Evolutionary conservation across 169 alveolate species (phyloP), one percentile per base, ranked within the genome.

Genomic region (Eimeria mitis): DNA sequence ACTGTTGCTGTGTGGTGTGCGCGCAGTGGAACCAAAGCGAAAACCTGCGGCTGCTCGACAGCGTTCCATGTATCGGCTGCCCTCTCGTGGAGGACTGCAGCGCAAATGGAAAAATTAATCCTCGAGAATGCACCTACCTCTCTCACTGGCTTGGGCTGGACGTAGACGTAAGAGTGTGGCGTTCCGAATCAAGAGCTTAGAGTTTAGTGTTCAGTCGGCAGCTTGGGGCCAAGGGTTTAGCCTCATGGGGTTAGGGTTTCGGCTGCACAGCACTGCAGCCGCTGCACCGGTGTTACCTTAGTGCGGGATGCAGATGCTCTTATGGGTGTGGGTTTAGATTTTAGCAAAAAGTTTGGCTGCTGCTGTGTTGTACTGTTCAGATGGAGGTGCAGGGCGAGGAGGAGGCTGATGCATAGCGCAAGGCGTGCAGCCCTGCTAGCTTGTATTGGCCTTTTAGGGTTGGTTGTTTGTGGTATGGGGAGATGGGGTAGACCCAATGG

Each of bases 111-210:
- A 79, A 49, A 49, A 59, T 92, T 61, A 79, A 87, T 37, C 96
- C 96, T n/a, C 59, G 88, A 37, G 89, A 92, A 49, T 92, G 96
- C 96, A 88, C 76, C 59, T 92, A 92, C 85, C 79, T 81, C 59
- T 92, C 96, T 42, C 89, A 81, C 87, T 92, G 96, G 96, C 92
- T 92, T 40, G 96, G 96, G 21, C 96, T 92, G 13, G 96, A 92
- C 59, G 89, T 68, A 25, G 96, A 92, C 59, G 96, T 92, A 65
- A 76, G 95, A 81, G 81, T 37, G 40, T 16, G 37, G 81, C 54
- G 52, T 11, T 37, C 14, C 31, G 31, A 34, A 28, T 71, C 52
- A 34, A 16, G 5, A 21, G 23, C 81, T 13, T 31, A 4, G 81
- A n/a, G 11, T 31, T 37, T n/a, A 13, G 81, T 40, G 81, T 3